Base-by-base conservation (phyloP, 352 stramenopile species). In the Phytophthora palmivora region DNA sequence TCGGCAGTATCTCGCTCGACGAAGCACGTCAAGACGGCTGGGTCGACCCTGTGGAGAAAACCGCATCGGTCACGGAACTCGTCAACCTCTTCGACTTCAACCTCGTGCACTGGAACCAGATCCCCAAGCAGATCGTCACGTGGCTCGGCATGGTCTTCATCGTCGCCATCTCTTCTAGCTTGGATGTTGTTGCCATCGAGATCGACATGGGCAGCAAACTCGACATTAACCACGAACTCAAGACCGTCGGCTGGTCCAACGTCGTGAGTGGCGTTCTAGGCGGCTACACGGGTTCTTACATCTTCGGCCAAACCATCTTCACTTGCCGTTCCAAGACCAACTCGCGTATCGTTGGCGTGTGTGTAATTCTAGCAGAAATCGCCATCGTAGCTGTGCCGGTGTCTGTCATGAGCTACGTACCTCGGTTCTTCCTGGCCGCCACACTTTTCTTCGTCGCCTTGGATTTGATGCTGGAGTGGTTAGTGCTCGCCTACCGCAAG, bases 291-390 rank as follows among this genome's bases (percentile, higher is more conserved):
- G 97, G 97, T 14, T 98, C 84, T 16, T 99, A 99, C 74, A 99
- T 99, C 62, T 99, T 99, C 74, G 97, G 79, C 24, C 97, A 99
- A 82, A 99, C 94, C 26, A 98, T 99, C 61, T 98, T 99, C 76
- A 98, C 96, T 18, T 98, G 91, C 67, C 82, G 92, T 12, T 96
- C 91, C 58, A 83, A 86, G 46, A 88, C 88, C 63, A 91, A 97
- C 64, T 94, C 83, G 37, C 74, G 92, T 16, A 83, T 95, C 52
- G 93, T 98, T 45, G 94, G 94, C 51, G 32, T 96, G 0, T 87
- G 95, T 38, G 90, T 97, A 54, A 93, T 96, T 42, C 19, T 87
- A 42, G 85, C 69, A n/a, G 91, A 97, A 65, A 76, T 97, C 42
- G 81, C 76, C 14, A 78, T 97, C 39, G 84, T 91, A 32, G 50